phyloP scores from a whole-genome alignment of 2,329 filamentous ascomycete species.

The Shiraia bambusicola region DNA sequence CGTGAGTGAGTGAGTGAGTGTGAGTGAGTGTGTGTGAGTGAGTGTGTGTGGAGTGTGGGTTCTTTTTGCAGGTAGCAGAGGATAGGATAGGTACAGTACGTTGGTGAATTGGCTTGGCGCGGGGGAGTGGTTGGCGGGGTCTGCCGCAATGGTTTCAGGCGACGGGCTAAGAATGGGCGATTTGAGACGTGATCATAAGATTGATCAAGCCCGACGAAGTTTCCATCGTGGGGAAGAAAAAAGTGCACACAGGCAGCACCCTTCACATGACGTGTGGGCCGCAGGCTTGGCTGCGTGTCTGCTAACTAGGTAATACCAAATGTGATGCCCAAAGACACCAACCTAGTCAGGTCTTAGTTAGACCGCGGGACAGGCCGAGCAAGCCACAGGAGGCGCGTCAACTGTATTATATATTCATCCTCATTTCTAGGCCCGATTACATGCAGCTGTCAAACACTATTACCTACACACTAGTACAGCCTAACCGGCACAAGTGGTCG shows the following conservation, averaged over 20 bases:
- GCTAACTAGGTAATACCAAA: too few relatives aligned
- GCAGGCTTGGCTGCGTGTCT: constrained; percentile 32
- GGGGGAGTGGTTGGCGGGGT: constrained; percentile 27
- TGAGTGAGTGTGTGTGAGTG: too few relatives aligned
- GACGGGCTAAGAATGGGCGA: not conserved
- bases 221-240: constrained; percentile 1
- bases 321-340: constrained; percentile 14
- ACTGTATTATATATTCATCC: too few relatives aligned
- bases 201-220: not conserved
- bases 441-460: not conserved
- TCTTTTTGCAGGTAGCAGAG: constrained; percentile 27
- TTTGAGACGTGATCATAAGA: not conserved
- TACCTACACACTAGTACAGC: too few relatives aligned
- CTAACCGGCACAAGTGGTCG: not conserved
- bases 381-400: not conserved
- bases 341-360: not conserved
- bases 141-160: constrained; percentile 1
- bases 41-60: constrained; percentile 28
- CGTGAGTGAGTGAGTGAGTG: too few relatives aligned
- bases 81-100: constrained; percentile 31
- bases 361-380: not conserved
- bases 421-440: too few relatives aligned
- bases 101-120: constrained; percentile 30
- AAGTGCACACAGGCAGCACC: constrained; percentile 9
- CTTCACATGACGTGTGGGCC: constrained; percentile 16